Evolutionary conservation across 2,329 filamentous ascomycete species (phyloP).

Genomic region (Zymoseptoria brevis): DNA sequence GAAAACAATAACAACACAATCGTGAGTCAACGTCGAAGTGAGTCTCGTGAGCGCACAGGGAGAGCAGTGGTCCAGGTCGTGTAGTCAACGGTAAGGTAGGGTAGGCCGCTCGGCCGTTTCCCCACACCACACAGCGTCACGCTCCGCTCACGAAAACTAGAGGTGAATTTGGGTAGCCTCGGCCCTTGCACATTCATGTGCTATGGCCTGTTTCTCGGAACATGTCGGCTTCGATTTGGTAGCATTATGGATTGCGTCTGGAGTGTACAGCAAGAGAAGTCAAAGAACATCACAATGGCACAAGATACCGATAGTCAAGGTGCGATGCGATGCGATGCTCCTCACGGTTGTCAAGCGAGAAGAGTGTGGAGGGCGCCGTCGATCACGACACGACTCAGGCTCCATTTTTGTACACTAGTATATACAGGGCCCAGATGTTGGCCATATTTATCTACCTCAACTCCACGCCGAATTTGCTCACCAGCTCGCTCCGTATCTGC

Average conservation of each 20-base stretch:
- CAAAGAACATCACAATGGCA: background rate
- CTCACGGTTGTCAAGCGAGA: background rate
- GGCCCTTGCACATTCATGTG: background rate
- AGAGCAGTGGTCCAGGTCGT: background rate
- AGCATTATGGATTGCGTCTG: background rate
- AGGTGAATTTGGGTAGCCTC: background rate
- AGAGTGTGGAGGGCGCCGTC: background rate
- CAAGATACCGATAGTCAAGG: background rate
- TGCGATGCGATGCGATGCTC: background rate
- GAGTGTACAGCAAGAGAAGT: background rate
- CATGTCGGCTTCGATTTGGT: background rate
- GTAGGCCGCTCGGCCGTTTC: background rate
- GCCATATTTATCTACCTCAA: conserved; percentile 46
- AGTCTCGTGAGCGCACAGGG: background rate
- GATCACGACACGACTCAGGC: background rate
- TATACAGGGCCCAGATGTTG: background rate
- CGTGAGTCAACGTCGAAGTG: background rate
- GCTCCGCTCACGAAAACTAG: background rate
- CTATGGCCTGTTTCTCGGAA: background rate
- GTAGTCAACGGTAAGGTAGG: background rate
- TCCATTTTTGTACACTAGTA: background rate
- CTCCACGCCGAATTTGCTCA: conserved; percentile 68
- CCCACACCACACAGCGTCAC: background rate
- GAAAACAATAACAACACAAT: background rate
- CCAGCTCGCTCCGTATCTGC: conserved; percentile 56